These are phyloP conservation scores for Grammothele lineata DNA, from an alignment of 768 basidiomycete genomes.

Conservation along the genomic window DNA sequence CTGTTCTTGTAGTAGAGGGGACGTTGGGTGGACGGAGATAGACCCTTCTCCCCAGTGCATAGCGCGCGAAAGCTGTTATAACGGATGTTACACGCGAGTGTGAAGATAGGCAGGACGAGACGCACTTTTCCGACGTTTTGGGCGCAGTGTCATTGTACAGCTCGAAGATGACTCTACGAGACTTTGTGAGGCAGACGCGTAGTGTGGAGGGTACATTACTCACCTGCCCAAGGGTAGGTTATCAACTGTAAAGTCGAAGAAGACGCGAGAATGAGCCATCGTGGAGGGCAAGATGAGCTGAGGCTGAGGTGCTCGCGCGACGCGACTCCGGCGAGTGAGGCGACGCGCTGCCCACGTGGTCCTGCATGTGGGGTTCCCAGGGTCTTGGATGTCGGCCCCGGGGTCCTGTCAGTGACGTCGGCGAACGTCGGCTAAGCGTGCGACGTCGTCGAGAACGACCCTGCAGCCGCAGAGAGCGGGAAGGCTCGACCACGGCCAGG, in stretches of 20 bases:
- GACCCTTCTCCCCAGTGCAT: constrained; percentile 82
- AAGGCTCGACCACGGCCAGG: no score
- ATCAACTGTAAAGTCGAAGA: constrained; percentile 61
- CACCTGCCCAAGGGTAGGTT: constrained; percentile 53
- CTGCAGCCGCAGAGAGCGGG: no score
- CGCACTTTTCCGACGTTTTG: constrained; percentile 78
- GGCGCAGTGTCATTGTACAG: constrained; percentile 70
- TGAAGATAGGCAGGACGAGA: constrained; percentile 2
- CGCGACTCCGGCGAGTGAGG: no score
- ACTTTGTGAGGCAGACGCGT: neutral
- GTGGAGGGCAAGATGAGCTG: no score
- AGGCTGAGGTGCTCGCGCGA: no score
- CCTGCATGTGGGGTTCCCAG: no score
- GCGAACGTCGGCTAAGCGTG: no score
- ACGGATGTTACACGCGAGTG: neutral
- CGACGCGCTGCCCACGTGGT: no score
- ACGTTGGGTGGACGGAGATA: constrained; percentile 55
- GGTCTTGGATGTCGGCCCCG: no score
- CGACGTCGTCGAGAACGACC: no score
- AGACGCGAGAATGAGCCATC: constrained; percentile 60
- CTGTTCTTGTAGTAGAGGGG: constrained; percentile 82
- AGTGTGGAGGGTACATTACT: constrained; percentile 6
- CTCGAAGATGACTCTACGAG: constrained; percentile 64
- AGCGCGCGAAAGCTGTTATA: constrained; percentile 70
- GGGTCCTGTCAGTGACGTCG: no score